Evolutionary conservation across 2,329 filamentous ascomycete species (phyloP), one percentile per base, ranked within the genome.

Genomic region (Beauveria caledonica): DNA sequence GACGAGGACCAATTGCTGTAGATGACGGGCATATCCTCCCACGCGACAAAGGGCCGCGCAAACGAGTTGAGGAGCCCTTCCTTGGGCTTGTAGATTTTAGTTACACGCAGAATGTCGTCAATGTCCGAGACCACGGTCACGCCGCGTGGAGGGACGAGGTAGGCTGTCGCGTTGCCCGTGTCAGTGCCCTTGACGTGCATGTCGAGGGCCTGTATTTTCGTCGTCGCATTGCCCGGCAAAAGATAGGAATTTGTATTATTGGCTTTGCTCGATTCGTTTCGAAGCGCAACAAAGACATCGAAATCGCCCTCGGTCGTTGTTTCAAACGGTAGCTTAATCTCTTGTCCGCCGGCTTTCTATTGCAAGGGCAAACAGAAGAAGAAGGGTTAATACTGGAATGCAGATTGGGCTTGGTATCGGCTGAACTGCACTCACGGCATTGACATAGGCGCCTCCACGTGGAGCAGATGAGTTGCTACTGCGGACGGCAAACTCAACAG

Each of bases 11-110:
- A 92, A 68, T 90, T 89, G 64, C 85, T 83, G 70, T 90, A 92
- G 65, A 92, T 86, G 2, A 85, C 79, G 0, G 88, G 88, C 89
- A 92, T 92, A 72, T 92, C 87, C 78, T 87, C 78, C 89, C 89
- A 92, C 0, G 83, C 78, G 0, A 78, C 80, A 69, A 89, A 92
- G 0, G 86, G 78, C 4, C 83, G 80, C 0, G 88, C 88, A 67
- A 92, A 92, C 0, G 87, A 86, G 74, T 92, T 92, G 11, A 92
- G 76, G 0, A 92, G 76, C 5, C 89, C 89, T 68, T 92, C 81
- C 64, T 85, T 83, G 0, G 89, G 89, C 52, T 88, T 73, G 70
- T 90, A 92, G 69, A 92, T 92, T 72, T 90, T 89, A 60, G 89
- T 92, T 1, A 92, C 76, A n/a, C 89, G 85, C 0, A 92, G 80